These are phyloP conservation scores for Sonneratia caseolaris DNA, from an alignment of 345 rosid genomes.

Conservation along the genomic window DNA sequence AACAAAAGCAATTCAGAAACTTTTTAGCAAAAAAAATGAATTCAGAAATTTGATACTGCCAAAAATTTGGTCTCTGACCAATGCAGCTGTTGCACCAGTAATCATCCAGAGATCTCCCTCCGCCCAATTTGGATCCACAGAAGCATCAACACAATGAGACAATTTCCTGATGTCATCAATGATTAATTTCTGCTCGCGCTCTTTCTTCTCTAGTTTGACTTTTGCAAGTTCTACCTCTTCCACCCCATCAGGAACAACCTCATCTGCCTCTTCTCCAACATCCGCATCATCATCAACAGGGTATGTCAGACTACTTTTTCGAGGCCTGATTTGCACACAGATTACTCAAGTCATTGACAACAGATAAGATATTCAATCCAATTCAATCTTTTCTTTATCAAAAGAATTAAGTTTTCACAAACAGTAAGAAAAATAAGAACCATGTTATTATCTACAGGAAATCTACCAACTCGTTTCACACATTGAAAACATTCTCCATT, in stretches of 20 bases:
- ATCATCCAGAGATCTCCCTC: constrained; percentile 44
- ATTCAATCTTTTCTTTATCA: background rate
- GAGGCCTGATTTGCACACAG: constrained; percentile 56
- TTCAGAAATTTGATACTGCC: background rate
- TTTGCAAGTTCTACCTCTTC: constrained; percentile 96
- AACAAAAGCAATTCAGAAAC: background rate
- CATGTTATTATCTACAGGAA: background rate
- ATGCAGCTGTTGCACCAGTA: constrained; percentile 29
- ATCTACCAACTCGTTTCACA: background rate
- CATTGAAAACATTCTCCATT: background rate
- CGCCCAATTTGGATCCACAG: constrained; percentile 34
- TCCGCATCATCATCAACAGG: constrained; percentile 92
- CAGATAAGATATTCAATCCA: background rate
- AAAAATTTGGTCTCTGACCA: constrained; percentile 33
- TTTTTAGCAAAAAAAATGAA: too few species aligned
- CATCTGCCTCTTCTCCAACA: constrained; percentile 97
- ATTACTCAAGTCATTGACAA: background rate
- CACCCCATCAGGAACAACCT: constrained; percentile 93
- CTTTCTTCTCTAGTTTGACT: constrained; percentile 70
- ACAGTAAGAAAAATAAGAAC: background rate
- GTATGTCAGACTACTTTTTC: constrained; percentile 75
- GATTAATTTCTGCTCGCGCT: constrained; percentile 63
- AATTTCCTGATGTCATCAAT: constrained; percentile 71
- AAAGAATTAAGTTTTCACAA: background rate
- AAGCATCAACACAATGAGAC: constrained; percentile 41